Evolutionary conservation across 176 grass and related monocot species (phyloP), one percentile per base, ranked within the genome.

Genomic region (Alloteropsis semialata): DNA sequence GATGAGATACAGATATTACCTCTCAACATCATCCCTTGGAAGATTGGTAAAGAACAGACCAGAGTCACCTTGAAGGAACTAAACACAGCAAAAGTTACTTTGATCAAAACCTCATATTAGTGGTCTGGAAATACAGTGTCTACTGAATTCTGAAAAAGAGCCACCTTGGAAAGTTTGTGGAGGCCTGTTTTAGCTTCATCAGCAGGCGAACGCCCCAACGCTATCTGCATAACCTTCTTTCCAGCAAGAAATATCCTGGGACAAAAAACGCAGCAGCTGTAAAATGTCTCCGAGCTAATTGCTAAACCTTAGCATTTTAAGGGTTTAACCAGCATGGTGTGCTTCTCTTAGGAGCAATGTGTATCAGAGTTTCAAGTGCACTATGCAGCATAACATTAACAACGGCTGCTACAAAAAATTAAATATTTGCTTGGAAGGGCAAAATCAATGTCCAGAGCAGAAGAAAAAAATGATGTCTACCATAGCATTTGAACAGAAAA

Each of bases 171-270:
- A 58, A 98, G 95, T 27, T 95, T 95, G 62, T 91, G 80, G 19
- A 95, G 72, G 64, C 77, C 88, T 19, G 82, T 90, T 84, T 91
- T 93, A 73, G 81, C 84, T 91, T 93, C 96, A 77, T 98, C 93
- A 72, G 93, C 87, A 51, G 82, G 27, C 18, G 93, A 99, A 16
- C 89, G 88, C 27, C 96, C 96, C 25, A 99, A 44, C 14, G 93
- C 84, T 48, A 96, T 88, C 86, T 96, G 93, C 96, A 99, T 99
- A 41, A 99, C 91, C 89, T 96, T 99, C 84, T 96, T 99, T 64
- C 91, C 88, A 25, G 93, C 96, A 65, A 99, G 93, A 85, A 99
- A 99, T 84, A 99, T 93, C 84, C 96, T 98, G 44, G 5, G 5
- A 61, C 55, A 65, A 50, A n/a, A 70, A 38, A 57, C 32, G 18